Percentiles rank a stretch among this genome's conserved stretches.
Evolutionary conservation across 352 stramenopile species (phyloP).

Genomic region (Phytophthora podocarpi): DNA sequence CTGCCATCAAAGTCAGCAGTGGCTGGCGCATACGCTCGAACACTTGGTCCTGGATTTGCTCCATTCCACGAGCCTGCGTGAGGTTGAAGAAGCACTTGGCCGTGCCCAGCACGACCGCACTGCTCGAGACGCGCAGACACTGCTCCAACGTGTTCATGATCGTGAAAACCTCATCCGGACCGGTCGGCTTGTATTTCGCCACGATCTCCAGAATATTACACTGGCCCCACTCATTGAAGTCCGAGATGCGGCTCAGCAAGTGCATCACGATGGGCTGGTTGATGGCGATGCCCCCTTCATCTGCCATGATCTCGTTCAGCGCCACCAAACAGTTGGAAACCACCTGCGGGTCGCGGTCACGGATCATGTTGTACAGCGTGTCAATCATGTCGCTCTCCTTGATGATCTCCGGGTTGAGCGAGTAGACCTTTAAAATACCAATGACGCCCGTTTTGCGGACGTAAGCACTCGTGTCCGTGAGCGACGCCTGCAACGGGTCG

Average conservation of each 20-base stretch:
- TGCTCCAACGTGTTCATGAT: constrained; percentile 99
- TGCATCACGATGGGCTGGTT: constrained; percentile 98
- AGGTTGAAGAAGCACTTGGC: constrained; percentile 98
- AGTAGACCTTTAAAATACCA: constrained; percentile 97
- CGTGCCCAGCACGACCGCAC: constrained; percentile 95
- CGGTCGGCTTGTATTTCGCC: constrained; percentile 93
- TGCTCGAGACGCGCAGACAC: constrained; percentile 96
- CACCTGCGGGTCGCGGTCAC: constrained; percentile 97
- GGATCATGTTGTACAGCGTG: constrained; percentile 98
- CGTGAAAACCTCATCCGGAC: constrained; percentile 96
- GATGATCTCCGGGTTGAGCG: constrained; percentile 92
- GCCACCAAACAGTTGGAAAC: constrained; percentile 97
- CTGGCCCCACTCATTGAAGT: constrained; percentile 99
- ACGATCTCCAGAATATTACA: constrained; percentile 96
- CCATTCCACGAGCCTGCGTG: constrained; percentile 88
- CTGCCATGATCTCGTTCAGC: constrained; percentile 98
- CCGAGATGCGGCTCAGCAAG: constrained; percentile 96
- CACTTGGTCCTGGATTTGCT: constrained; percentile 88
- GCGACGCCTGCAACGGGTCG: constrained; percentile 90
- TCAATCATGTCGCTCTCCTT: constrained; percentile 96
- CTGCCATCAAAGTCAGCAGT: constrained; percentile 98
- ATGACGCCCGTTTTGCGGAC: constrained; percentile 99
- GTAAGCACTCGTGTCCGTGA: constrained; percentile 97
- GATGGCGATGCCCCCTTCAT: constrained; percentile 96
- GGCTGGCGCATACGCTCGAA: constrained; percentile 94